A percentile compares a stretch with the other conserved stretches of the same genome.
Conservation (phyloP, 2,329 filamentous ascomycete genomes). For the Scedosporium minutisporum region DNA sequence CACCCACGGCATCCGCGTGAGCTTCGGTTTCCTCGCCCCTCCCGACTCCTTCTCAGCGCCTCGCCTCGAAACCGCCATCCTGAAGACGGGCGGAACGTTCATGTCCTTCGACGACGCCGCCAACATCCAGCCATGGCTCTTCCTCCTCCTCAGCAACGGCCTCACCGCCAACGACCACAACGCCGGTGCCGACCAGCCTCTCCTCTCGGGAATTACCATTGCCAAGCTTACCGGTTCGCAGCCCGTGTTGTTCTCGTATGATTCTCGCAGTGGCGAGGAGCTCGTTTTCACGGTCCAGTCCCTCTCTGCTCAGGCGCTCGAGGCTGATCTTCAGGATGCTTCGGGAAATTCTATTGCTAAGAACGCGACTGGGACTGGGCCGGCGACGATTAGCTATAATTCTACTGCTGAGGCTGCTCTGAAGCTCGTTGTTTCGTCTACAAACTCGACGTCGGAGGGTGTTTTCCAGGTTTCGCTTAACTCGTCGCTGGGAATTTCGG, state of each 20-base stretch:
- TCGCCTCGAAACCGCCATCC: constrained; percentile 8
- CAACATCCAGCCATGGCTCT: constrained; percentile 12
- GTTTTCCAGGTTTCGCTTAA: constrained; percentile 12
- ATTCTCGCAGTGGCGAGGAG: constrained; percentile 7
- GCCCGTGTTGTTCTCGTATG: constrained; percentile 9
- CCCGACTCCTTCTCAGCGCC: constrained; percentile 7
- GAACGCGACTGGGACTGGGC: constrained; percentile 7
- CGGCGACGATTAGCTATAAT: constrained; percentile 3
- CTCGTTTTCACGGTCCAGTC: constrained; percentile 10
- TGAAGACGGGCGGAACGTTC: constrained; percentile 11
- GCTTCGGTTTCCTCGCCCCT: constrained; percentile 13
- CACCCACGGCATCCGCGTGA: constrained; percentile 12
- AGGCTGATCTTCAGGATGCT: constrained; percentile 8
- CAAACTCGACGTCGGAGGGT: constrained; percentile 8
- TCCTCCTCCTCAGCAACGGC: constrained; percentile 12
- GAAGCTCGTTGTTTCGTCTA: constrained; percentile 8
- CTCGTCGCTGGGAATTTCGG: constrained; percentile 11
- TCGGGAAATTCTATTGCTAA: constrained; percentile 5
- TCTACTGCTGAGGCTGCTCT: constrained; percentile 3
- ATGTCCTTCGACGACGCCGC: constrained; percentile 12
- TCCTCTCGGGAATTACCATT: constrained; percentile 11
- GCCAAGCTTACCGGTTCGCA: constrained; percentile 8
- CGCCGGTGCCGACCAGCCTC: constrained; percentile 5
- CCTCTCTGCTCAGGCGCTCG: constrained; percentile 9
- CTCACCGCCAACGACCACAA: constrained; percentile 9